phyloP scores from a whole-genome alignment of 2,329 filamentous ascomycete species.

The Gnomoniopsis sp. region DNA sequence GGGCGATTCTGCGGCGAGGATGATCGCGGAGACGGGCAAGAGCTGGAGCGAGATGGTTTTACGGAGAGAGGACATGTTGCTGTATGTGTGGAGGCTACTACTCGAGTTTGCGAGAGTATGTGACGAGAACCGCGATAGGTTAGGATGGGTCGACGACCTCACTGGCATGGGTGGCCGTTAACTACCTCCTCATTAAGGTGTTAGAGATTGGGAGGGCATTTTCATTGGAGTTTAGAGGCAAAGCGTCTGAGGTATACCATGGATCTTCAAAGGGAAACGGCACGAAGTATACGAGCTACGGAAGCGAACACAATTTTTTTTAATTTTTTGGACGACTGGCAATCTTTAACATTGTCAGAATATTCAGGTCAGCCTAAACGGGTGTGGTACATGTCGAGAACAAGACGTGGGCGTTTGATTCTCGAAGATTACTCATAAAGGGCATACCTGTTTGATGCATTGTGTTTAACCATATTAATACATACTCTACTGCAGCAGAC shows the following conservation, averaged over 20 bases:
- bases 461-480: no score
- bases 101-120: slow-evolving; percentile 54
- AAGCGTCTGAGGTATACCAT: neutral
- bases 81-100: slow-evolving; percentile 62
- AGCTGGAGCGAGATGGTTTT: slow-evolving; percentile 61
- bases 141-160: slow-evolving; percentile 44
- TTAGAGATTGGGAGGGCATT: neutral
- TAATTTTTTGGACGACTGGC: neutral
- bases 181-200: neutral
- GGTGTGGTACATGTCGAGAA: no score
- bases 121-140: slow-evolving; percentile 39
- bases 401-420: no score
- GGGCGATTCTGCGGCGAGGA: slow-evolving; percentile 53
- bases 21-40: slow-evolving; percentile 57
- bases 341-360: neutral
- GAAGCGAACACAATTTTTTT: neutral
- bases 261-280: neutral
- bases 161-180: neutral
- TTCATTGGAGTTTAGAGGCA: neutral
- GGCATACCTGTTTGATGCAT: no score
- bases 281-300: neutral
- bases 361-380: no score
- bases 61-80: slow-evolving; percentile 61
- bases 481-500: no score
- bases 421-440: no score